Conservation (phyloP, 441 rosid species). For the Kokia cookei region DNA sequence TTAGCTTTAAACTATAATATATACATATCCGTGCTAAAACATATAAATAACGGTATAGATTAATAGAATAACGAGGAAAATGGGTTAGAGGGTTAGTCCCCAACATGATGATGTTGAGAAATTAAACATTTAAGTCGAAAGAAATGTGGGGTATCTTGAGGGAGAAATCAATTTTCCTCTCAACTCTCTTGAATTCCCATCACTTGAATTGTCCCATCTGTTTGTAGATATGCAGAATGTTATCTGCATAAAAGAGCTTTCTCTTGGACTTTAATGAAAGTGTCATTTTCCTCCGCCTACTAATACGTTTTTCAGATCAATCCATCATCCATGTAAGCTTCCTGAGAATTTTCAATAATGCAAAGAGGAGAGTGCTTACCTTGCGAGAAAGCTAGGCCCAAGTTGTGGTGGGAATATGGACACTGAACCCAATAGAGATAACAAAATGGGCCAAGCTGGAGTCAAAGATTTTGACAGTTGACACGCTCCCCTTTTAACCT, state of each 20-base stretch:
- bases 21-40: neutral
- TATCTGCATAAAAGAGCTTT: slow-evolving; percentile 5
- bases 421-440: neutral
- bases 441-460: too few species aligned
- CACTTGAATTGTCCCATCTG: neutral
- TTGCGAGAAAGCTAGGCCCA: neutral
- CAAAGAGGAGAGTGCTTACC: neutral
- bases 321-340: too few species aligned
- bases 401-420: neutral
- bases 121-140: neutral
- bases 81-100: neutral
- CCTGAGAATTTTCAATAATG: neutral
- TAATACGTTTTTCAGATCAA: too few species aligned
- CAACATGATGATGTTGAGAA: neutral
- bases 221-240: neutral
- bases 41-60: neutral
- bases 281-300: neutral
- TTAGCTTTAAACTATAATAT: slow-evolving; percentile 24
- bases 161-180: slow-evolving; percentile 7
- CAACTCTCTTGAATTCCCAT: slow-evolving; percentile 1
- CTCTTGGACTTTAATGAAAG: slow-evolving; percentile 4
- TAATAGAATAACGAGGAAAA: slow-evolving; percentile 22
- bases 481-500: neutral
- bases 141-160: neutral
- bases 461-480: neutral